Base-by-base conservation (phyloP, 768 basidiomycete species). In the Dentipellis sp. region DNA sequence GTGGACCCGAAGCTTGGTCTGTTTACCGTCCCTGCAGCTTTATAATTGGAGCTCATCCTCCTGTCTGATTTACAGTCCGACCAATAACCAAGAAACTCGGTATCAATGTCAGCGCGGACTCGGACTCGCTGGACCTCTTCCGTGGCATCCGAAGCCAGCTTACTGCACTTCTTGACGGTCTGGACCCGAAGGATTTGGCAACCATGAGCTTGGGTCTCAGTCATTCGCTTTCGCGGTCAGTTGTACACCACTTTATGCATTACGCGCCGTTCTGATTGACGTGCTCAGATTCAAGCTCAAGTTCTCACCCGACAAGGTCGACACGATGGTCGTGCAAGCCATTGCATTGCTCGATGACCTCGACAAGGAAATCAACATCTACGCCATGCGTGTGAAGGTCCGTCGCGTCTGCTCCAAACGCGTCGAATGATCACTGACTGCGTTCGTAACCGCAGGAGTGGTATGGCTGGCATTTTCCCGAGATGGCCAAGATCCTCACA, bases 391-490 rank as follows among this genome's bases (percentile, higher is more conserved):
- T 66, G 92, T 95, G 48, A 99, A 99, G 81, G 94, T 94, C 40
- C 23, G 56, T 34, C 2, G 22, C 34, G 17, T 29, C 3, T 29
- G 3, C 6, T 29, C 29, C 29, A 29, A 29, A 29, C 29, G 29
- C 6, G 29, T 29, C 29, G 29, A 29, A 6, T 29, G 29, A 29
- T 29, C 29, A 6, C 29, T 29, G 29, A 29, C 29, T 29, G 29
- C 6, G 29, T 29, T 29, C 29, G 29, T 29, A 29, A 50, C 29
- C 42, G n/a, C 63, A 97, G 95, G 97, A 99, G 81, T 99, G 97
- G 97, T 99, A 99, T 65, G 97, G 97, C 38, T 99, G 97, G 97
- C 97, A 99, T 75, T 99, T 99, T 80, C 97, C 97, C 4, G 97
- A 99, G 73, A 91, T 99, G 88, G 89, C 87, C 57, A 98, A 97